Percentiles rank a stretch among this genome's conserved stretches.
phyloP scores from a whole-genome alignment of 1,284 basidiomycete species.

The Rugosomyces carneus region DNA sequence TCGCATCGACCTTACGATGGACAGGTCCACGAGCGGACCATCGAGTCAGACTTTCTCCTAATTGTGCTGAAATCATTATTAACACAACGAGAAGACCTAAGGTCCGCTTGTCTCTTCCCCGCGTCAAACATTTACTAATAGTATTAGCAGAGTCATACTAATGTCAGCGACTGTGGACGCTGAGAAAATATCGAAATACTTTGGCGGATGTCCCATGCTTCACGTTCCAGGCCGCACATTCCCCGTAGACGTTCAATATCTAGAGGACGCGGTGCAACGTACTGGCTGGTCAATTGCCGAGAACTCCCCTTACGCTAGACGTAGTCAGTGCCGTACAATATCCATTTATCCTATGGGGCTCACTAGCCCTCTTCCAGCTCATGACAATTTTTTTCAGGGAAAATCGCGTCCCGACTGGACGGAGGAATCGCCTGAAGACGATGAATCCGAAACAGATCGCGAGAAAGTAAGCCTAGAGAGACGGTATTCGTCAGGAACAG shows the following conservation, averaged over 20 bases:
- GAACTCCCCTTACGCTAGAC: constrained; percentile 79
- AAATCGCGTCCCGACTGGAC: constrained; percentile 69
- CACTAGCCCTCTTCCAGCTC: constrained; percentile 22
- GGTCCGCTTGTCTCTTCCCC: constrained; percentile 38
- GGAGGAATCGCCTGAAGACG: constrained; percentile 66
- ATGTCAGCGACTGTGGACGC: constrained; percentile 99
- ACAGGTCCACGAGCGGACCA: constrained; percentile 90
- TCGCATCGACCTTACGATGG: not conserved
- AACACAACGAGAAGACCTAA: constrained; percentile 75
- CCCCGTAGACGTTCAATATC: constrained; percentile 83
- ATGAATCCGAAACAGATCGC: constrained; percentile 45
- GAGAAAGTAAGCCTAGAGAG: constrained; percentile 59
- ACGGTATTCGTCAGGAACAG: constrained; percentile 69
- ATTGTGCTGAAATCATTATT: constrained; percentile 93
- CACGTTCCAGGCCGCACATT: constrained; percentile 96
- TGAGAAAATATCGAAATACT: constrained; percentile 90
- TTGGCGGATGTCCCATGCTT: constrained; percentile 85
- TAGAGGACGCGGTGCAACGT: constrained; percentile 91
- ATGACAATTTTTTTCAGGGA: constrained; percentile 61
- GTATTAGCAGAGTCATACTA: constrained; percentile 67
- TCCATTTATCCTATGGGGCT: constrained; percentile 2
- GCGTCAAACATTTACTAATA: not conserved
- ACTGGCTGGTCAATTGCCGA: constrained; percentile 84
- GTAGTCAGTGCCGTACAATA: constrained; percentile 37
- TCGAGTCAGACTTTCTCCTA: constrained; percentile 96